phyloP scores from a whole-genome alignment of 495 filamentous ascomycete genomes.

The Darksidea phi region DNA sequence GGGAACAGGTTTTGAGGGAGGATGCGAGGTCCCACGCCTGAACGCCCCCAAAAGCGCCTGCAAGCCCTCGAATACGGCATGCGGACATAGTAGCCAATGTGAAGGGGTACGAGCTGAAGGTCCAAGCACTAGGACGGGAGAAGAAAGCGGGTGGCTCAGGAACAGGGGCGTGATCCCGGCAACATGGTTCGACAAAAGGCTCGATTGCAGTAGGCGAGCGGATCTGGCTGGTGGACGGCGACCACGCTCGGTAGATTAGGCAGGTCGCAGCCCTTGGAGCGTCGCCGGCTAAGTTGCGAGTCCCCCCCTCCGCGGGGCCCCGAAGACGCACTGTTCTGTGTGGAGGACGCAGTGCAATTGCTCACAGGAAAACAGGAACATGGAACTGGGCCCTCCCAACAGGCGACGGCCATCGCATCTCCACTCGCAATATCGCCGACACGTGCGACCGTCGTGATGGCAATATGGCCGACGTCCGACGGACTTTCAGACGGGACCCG shows the following conservation, averaged over 20 bases:
- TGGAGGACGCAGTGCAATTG: too few species aligned
- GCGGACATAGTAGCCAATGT: neutral
- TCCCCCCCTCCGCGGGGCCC: too few species aligned
- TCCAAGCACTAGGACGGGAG: neutral
- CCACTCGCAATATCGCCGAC: too few species aligned
- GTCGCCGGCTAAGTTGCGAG: too few species aligned
- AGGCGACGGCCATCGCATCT: too few species aligned
- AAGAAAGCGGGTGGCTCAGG: neutral
- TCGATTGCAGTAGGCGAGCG: neutral
- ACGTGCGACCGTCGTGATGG: too few species aligned
- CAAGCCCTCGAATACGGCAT: slow-evolving; percentile 1
- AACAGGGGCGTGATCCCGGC: neutral
- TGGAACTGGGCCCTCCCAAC: too few species aligned
- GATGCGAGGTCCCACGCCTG: neutral
- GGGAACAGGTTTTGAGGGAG: neutral
- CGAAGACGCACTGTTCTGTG: too few species aligned
- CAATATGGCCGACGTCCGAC: too few species aligned
- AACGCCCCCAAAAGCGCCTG: neutral
- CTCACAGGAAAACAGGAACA: too few species aligned
- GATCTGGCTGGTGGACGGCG: neutral
- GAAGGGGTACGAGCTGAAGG: slow-evolving; percentile 3
- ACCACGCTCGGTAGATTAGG: slow-evolving; percentile 7
- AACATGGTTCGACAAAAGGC: slow-evolving; percentile 1
- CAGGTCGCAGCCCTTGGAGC: neutral
- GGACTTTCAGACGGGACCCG: too few species aligned